Evolutionary conservation across 1,139 yeast species (phyloP).

Genomic region (Lodderomyces metapsilosis): DNA sequence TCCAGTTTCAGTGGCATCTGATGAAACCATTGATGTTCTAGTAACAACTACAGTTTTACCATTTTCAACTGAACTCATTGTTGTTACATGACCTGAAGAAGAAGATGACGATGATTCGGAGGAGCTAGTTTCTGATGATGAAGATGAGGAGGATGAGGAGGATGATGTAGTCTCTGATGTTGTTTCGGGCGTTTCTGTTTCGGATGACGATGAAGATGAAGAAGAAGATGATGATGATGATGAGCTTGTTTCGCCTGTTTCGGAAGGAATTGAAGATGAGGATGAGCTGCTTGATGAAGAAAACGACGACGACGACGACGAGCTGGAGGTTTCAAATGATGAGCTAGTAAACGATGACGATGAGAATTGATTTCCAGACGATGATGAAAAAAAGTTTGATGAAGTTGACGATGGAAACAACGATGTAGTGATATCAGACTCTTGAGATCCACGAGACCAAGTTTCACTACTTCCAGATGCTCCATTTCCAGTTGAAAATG

Average conservation of each 20-base stretch:
- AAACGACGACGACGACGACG: conserved; percentile 3
- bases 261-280: conserved; percentile 5
- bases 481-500: neutral
- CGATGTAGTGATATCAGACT: too few species aligned
- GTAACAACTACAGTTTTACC: conserved; percentile 43
- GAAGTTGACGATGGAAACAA: neutral
- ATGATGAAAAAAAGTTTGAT: conserved; percentile 2
- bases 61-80: conserved; percentile 32
- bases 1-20: conserved; percentile 27
- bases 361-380: neutral
- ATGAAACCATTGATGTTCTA: conserved; percentile 30
- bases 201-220: conserved; percentile 9
- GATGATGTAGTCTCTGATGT: conserved; percentile 9
- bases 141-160: conserved; percentile 8
- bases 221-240: conserved; percentile 4
- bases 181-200: conserved; percentile 6
- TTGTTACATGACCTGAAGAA: conserved; percentile 21
- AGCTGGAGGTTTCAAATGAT: conserved; percentile 1
- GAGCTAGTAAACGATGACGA: conserved; percentile 5
- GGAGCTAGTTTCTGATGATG: conserved; percentile 10
- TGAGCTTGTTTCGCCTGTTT: conserved; percentile 9
- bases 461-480: neutral
- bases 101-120: conserved; percentile 8
- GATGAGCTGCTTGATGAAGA: conserved; percentile 12
- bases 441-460: neutral